phyloP scores from a whole-genome alignment of 2,329 filamentous ascomycete genomes.

The Magnaporthiopsis incrustans region DNA sequence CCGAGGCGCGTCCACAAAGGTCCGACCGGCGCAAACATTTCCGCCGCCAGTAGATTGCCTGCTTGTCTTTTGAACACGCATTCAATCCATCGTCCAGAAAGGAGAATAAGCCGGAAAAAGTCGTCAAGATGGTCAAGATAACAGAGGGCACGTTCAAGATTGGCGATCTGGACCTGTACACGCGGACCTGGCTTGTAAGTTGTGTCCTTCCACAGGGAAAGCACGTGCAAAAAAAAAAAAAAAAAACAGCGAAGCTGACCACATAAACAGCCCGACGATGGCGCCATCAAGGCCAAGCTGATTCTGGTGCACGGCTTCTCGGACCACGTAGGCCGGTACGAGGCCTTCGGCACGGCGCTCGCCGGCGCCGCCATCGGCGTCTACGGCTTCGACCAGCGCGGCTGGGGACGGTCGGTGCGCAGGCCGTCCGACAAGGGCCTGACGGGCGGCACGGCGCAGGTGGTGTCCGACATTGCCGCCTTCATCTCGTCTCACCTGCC shows the following conservation, averaged over 20 bases:
- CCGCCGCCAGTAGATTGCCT: background rate
- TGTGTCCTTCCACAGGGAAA: background rate
- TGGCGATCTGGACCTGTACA: conserved; percentile 39
- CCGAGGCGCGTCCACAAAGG: background rate
- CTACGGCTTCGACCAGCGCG: conserved; percentile 74
- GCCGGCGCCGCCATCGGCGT: conserved; percentile 66
- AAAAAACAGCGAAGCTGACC: background rate
- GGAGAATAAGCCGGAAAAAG: background rate
- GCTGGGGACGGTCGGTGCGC: conserved; percentile 72
- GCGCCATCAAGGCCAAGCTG: conserved; percentile 57
- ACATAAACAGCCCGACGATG: conserved; percentile 40
- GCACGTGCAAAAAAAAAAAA: background rate
- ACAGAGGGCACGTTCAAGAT: conserved; percentile 43
- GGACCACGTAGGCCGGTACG: conserved; percentile 75
- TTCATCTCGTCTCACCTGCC: conserved; percentile 46
- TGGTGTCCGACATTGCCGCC: conserved; percentile 70
- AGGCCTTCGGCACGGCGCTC: conserved; percentile 63
- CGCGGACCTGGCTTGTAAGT: conserved; percentile 51
- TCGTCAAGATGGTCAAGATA: conserved; percentile 28
- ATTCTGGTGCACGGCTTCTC: conserved; percentile 86
- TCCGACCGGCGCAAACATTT: background rate
- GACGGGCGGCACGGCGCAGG: conserved; percentile 64
- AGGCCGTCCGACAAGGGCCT: conserved; percentile 56
- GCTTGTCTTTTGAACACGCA: background rate
- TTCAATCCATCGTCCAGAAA: background rate